Evolutionary conservation across 2,329 filamentous ascomycete genomes (phyloP), one percentile per base, ranked within the genome.

Genomic region (Pseudopithomyces maydicus): DNA sequence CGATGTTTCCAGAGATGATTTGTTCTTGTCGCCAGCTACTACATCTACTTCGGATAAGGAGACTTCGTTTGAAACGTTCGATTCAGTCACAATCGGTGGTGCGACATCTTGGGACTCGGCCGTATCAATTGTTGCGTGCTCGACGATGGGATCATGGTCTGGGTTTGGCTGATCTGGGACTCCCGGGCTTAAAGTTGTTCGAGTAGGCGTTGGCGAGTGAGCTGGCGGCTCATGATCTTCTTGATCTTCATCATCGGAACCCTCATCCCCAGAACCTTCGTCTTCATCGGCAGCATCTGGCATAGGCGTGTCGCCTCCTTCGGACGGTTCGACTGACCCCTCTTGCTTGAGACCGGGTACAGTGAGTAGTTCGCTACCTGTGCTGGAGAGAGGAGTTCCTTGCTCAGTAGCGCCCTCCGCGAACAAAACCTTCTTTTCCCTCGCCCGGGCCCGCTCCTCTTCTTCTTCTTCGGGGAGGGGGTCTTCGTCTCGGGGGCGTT

Each of bases 391-490:
- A 14, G 71, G 68, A 15, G 67, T 69, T 23, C 61, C 66, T 57
- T 71, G 66, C 17, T 71, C 68, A 44, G 64, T 56, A 26, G 74
- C 79, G 80, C 81, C 79, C 65, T 80, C 79, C 38, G 72, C 66
- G 80, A 87, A 86, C 59, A 83, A 83, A 41, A 87, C 84, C 73
- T 88, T 91, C 77, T 88, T 90, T 82, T 94, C 60, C 91, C 91
- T 60, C 92, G 86, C 7, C 91, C 91, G 35, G 90, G 87, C 0
- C 91, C 93, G 46, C 90, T 93, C 46, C 78, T 81, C 58, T 85
- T 82, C 81, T 94, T 96, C 74, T 91, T 88, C 74, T 50, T 50
- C 0, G 90, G 90, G 90, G 89, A 26, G 88, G 89, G 0, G 89
- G 88, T 58, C 89, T 86, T 70, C 88, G 85, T 70, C 82, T 82